Evolutionary conservation across 768 basidiomycete species (phyloP), one percentile per base, ranked within the genome.

Genomic region (Suillus fuscotomentosus): DNA sequence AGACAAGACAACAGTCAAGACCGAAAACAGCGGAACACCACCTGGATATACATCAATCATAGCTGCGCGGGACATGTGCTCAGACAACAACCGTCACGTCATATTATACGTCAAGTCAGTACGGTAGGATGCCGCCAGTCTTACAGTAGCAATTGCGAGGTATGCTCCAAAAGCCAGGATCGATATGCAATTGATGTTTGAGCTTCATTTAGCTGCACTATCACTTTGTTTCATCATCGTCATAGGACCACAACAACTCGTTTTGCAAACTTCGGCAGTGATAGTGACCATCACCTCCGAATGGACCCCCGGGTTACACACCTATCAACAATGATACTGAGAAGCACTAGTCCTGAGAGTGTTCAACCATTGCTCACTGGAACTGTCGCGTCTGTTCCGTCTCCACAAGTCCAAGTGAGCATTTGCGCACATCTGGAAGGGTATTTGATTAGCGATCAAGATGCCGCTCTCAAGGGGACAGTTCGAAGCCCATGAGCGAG

Each of bases 401-500:
- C 66, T 22, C 42, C 43, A 36, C 48, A 20, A 50, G 24, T 14
- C 20, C 17, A 65, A 41, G 71, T 72, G n/a, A 47, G 69, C n/a
- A 20, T 55, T n/a, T 24, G 31, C 7, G 56, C 36, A 15, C 20
- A 27, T 7, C 5, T 27, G 38, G 6, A 59, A 59, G 38, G 17
- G 5, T 39, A 59, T 17, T 3, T 24, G 17, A 24, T 9, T 59
- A 24, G 56, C 22, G 22, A 24, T 56, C 38, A 38, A 38, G 34
- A 8, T 55, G 3, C 31, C n/a, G 54, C 45, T 65, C 63, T 9
- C 51, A 42, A 34, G 31, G 51, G 50, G 67, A 62, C 31, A 53
- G 67, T 55, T 69, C 63, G 27, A 60, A 61, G 56, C 59, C 67
- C 38, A 67, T 48, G 27, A 69, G 66, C 17, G 20, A 61, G 5